Conservation (phyloP, 1,284 basidiomycete genomes). For the Ganoderma multipileum region DNA sequence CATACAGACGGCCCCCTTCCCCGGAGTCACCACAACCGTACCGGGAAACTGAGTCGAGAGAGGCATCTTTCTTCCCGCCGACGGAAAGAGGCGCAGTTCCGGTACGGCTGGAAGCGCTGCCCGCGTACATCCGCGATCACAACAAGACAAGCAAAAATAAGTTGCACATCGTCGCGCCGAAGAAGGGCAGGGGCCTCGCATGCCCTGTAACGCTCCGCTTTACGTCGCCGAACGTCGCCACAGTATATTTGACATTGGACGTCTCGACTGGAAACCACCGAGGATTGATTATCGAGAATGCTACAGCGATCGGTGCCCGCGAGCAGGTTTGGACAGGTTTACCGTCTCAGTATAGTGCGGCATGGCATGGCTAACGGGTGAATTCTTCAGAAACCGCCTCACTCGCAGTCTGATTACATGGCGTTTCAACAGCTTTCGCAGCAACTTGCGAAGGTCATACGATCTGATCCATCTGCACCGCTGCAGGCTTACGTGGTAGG, state of each 20-base stretch:
- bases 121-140: slow-evolving; percentile 58
- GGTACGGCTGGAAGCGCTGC: slow-evolving; percentile 51
- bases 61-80: slow-evolving; percentile 51
- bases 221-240: slow-evolving; percentile 64
- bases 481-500: slow-evolving; percentile 56
- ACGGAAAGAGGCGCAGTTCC: slow-evolving; percentile 42
- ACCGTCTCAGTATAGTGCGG: background rate
- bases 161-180: slow-evolving; percentile 55
- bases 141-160: slow-evolving; percentile 51
- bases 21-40: slow-evolving; percentile 69
- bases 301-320: slow-evolving; percentile 69
- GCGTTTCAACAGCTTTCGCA: slow-evolving; percentile 72
- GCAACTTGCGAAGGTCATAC: slow-evolving; percentile 63
- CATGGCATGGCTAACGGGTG: slow-evolving; percentile 11
- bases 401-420: slow-evolving; percentile 69
- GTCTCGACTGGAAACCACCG: slow-evolving; percentile 39
- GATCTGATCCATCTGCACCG: slow-evolving; percentile 56
- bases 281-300: slow-evolving; percentile 59
- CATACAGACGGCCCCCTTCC: slow-evolving; percentile 55
- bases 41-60: slow-evolving; percentile 48
- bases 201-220: slow-evolving; percentile 56
- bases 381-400: slow-evolving; percentile 60
- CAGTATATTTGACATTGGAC: slow-evolving; percentile 60
- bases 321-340: slow-evolving; percentile 56
- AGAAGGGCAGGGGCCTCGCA: slow-evolving; percentile 29